Conservation (phyloP, 2,329 filamentous ascomycete genomes). For the Macroventuria anomochaeta region DNA sequence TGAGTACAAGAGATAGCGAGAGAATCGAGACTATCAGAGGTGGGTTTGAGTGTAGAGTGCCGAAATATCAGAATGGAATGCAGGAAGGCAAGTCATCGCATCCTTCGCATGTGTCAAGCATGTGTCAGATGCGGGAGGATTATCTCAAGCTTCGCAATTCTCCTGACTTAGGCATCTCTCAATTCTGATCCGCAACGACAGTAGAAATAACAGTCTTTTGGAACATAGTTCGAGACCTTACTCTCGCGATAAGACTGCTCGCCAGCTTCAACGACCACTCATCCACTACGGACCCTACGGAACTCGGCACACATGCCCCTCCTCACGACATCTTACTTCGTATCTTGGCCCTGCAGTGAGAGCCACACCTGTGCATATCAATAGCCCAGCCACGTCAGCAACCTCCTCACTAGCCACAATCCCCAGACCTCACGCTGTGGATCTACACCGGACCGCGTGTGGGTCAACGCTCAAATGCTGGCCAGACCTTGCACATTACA, state of each 20-base stretch:
- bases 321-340: not conserved
- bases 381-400: conserved; percentile 4
- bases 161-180: too few species aligned
- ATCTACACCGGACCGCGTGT: conserved; percentile 6
- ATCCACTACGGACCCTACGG: not conserved
- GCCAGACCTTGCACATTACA: not conserved
- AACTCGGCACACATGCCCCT: conserved; percentile 1
- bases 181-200: too few species aligned
- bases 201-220: too few species aligned
- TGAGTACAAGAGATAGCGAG: not conserved
- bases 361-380: not conserved
- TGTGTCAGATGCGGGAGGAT: conserved; percentile 4
- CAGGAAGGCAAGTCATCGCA: not conserved
- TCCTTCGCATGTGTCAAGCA: not conserved
- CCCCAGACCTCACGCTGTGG: conserved; percentile 4
- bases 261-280: too few species aligned
- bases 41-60: too few species aligned
- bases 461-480: not conserved
- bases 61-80: not conserved
- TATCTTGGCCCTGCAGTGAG: not conserved
- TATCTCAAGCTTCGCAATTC: not conserved
- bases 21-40: not conserved
- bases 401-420: conserved; percentile 8
- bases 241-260: too few species aligned
- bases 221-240: too few species aligned